phyloP scores from a whole-genome alignment of 306 rosid genomes.

The Luffa aegyptiaca region DNA sequence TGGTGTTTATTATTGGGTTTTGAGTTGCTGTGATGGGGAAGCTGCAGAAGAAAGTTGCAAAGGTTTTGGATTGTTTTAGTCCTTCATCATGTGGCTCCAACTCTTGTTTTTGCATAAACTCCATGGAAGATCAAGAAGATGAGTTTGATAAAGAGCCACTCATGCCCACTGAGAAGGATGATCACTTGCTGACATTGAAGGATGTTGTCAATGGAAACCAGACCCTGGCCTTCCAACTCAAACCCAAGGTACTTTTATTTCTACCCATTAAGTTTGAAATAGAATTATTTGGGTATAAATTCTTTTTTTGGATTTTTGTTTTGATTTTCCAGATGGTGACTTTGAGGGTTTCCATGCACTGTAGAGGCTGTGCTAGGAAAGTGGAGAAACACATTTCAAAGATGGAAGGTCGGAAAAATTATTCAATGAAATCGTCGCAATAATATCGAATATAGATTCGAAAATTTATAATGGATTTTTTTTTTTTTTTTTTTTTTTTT shows the following conservation, averaged over 20 bases:
- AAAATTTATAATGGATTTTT: too few species aligned
- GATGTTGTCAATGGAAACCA: slow-evolving; percentile 70
- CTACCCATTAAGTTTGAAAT: background rate
- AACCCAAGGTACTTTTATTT: slow-evolving; percentile 51
- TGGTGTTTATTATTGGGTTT: too few species aligned
- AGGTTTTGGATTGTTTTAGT: slow-evolving; percentile 45
- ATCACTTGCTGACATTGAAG: slow-evolving; percentile 44
- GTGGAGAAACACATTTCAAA: slow-evolving; percentile 81
- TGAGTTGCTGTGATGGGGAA: slow-evolving; percentile 42
- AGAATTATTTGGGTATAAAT: background rate
- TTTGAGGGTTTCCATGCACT: slow-evolving; percentile 86
- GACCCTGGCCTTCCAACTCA: slow-evolving; percentile 82
- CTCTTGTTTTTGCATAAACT: slow-evolving; percentile 63
- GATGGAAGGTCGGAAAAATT: slow-evolving; percentile 43
- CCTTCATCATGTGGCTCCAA: slow-evolving; percentile 33
- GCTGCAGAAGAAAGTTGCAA: slow-evolving; percentile 38
- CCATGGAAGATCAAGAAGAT: slow-evolving; percentile 28
- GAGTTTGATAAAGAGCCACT: slow-evolving; percentile 47
- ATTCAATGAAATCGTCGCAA: too few species aligned
- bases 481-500: background rate
- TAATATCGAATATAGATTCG: too few species aligned
- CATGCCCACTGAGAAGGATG: slow-evolving; percentile 27
- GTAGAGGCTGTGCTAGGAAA: slow-evolving; percentile 84
- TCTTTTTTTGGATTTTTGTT: background rate
- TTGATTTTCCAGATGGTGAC: slow-evolving; percentile 49